A percentile compares a stretch with the other conserved stretches of the same genome.
phyloP scores from a whole-genome alignment of 805 yeast species.

The Kluyveromyces lactis region DNA sequence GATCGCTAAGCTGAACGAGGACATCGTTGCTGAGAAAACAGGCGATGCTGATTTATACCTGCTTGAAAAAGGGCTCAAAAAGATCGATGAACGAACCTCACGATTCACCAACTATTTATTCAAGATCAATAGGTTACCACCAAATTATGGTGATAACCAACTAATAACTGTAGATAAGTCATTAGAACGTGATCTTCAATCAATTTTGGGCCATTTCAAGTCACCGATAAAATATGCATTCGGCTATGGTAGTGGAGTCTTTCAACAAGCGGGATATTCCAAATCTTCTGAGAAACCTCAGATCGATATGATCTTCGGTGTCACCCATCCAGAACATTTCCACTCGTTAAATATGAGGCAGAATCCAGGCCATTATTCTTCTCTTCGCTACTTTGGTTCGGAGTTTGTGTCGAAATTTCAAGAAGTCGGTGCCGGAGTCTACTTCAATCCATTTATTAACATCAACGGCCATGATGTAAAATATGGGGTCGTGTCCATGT shows the following conservation, averaged over 20 bases:
- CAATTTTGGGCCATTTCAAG: slow-evolving; percentile 47
- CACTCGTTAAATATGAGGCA: slow-evolving; percentile 64
- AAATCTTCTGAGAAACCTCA: slow-evolving; percentile 45
- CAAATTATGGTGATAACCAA: slow-evolving; percentile 53
- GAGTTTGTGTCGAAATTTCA: slow-evolving; percentile 49
- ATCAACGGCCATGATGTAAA: slow-evolving; percentile 57
- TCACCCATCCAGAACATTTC: slow-evolving; percentile 65
- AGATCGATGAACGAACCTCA: slow-evolving; percentile 17
- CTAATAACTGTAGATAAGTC: slow-evolving; percentile 38
- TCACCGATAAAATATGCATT: slow-evolving; percentile 74
- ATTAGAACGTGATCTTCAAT: slow-evolving; percentile 37
- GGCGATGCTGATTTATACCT: slow-evolving; percentile 11
- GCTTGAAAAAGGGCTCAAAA: slow-evolving; percentile 22
- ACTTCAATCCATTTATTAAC: slow-evolving; percentile 83
- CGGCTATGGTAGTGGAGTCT: slow-evolving; percentile 94
- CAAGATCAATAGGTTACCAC: slow-evolving; percentile 40
- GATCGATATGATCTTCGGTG: slow-evolving; percentile 79
- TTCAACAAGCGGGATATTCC: slow-evolving; percentile 57
- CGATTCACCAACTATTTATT: slow-evolving; percentile 21
- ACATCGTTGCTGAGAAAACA: not conserved
- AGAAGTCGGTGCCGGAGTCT: slow-evolving; percentile 78
- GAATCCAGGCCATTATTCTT: slow-evolving; percentile 72
- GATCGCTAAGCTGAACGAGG: not conserved
- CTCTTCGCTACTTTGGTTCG: slow-evolving; percentile 52
- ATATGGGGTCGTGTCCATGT: slow-evolving; percentile 75